phyloP scores from a whole-genome alignment of 148 eudicot genomes.

The Camellia sinensis region DNA sequence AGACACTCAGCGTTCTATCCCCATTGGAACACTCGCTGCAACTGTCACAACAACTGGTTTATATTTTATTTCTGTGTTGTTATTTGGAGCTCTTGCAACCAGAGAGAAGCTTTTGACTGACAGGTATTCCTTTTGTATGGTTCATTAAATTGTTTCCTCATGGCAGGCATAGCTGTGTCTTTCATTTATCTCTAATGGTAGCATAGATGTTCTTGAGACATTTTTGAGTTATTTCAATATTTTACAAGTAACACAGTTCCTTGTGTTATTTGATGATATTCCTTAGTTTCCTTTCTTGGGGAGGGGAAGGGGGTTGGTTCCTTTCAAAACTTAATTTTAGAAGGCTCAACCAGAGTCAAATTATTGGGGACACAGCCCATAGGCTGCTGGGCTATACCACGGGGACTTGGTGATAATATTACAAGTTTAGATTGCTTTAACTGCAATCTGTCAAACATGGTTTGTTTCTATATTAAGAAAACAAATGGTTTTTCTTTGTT shows the following conservation, averaged over 20 bases:
- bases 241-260: background rate
- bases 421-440: background rate
- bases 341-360: background rate
- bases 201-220: background rate
- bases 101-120: slow-evolving; percentile 91
- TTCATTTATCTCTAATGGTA: slow-evolving; percentile 7
- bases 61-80: slow-evolving; percentile 68
- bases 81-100: slow-evolving; percentile 92
- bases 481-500: background rate
- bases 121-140: slow-evolving; percentile 50
- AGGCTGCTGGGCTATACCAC: background rate
- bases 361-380: background rate
- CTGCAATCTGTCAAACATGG: background rate
- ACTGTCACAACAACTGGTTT: slow-evolving; percentile 68
- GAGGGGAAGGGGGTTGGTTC: background rate
- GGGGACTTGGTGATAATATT: background rate
- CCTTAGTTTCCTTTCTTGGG: background rate
- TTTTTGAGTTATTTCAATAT: background rate
- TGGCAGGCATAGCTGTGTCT: background rate
- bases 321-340: background rate
- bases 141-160: background rate
- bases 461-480: background rate
- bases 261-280: background rate
- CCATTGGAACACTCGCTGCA: slow-evolving; percentile 94
- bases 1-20: slow-evolving; percentile 95